phyloP scores from a whole-genome alignment of 1,284 basidiomycete species.

The Ustilago hordei region DNA sequence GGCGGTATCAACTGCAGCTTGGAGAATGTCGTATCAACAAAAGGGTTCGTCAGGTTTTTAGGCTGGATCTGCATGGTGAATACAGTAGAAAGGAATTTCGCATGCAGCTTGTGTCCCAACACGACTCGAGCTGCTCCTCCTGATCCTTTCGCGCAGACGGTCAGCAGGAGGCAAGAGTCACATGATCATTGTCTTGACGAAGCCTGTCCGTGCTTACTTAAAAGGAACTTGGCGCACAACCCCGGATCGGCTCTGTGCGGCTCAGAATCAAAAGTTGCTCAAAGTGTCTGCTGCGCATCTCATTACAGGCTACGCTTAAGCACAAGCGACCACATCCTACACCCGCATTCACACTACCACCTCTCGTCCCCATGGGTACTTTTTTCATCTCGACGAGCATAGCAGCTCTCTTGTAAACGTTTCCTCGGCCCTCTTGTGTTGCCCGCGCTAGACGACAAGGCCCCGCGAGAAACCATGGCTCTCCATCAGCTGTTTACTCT shows the following conservation, averaged over 20 bases:
- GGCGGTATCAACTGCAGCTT: not conserved
- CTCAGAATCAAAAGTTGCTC: not conserved
- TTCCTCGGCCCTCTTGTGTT: not conserved
- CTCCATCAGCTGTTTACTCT: constrained; percentile 62
- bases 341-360: not conserved
- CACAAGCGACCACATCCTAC: not conserved
- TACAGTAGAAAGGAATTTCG: not conserved
- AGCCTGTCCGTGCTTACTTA: not conserved
- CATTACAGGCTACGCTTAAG: not conserved
- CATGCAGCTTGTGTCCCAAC: constrained; percentile 1
- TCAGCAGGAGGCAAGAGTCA: not conserved
- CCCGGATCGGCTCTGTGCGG: constrained; percentile 26
- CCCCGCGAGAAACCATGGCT: constrained; percentile 21
- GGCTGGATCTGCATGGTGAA: not conserved
- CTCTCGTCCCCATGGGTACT: not conserved
- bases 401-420: not conserved
- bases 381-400: not conserved
- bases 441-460: not conserved
- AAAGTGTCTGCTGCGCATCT: not conserved
- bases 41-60: not conserved
- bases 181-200: too few relatives aligned
- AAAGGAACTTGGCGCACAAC: constrained; percentile 6
- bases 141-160: not conserved
- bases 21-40: not conserved
- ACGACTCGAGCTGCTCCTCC: not conserved